Percentiles rank a stretch among this genome's conserved stretches.
phyloP scores from a whole-genome alignment of 2,329 filamentous ascomycete genomes.

The Sclerotiophoma versabilis region DNA sequence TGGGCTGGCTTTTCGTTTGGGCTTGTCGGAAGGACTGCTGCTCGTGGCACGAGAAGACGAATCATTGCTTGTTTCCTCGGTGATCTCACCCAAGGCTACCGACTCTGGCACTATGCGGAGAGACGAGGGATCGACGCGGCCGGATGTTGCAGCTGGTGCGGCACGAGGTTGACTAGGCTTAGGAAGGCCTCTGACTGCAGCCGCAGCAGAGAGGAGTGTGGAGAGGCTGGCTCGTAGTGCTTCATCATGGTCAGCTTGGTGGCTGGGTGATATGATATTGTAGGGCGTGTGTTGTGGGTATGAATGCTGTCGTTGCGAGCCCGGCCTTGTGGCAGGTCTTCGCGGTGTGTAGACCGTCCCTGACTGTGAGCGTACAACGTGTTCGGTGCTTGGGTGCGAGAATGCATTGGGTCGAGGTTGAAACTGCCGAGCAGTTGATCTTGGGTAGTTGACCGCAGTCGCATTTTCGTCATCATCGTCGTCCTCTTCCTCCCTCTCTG shows the following conservation, averaged over 20 bases:
- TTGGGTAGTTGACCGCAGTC: slow-evolving; percentile 75
- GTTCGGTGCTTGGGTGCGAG: slow-evolving; percentile 73
- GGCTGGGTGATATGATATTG: slow-evolving; percentile 75
- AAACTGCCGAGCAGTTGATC: slow-evolving; percentile 66
- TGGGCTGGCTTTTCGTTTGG: slow-evolving; percentile 55
- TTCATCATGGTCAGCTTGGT: slow-evolving; percentile 90
- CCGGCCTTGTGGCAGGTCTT: slow-evolving; percentile 37
- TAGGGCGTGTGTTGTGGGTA: slow-evolving; percentile 62
- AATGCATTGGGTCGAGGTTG: slow-evolving; percentile 92
- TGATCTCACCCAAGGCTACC: slow-evolving; percentile 58
- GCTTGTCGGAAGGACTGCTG: slow-evolving; percentile 46
- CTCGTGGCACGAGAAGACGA: slow-evolving; percentile 38
- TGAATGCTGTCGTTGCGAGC: slow-evolving; percentile 50
- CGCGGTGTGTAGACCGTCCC: slow-evolving; percentile 58
- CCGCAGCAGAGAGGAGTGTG: slow-evolving; percentile 91
- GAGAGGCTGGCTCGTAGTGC: slow-evolving; percentile 92
- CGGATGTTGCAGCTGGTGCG: slow-evolving; percentile 44
- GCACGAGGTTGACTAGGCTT: slow-evolving; percentile 60
- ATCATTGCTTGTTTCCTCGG: slow-evolving; percentile 36
- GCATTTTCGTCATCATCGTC: slow-evolving; percentile 74
- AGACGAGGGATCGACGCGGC: slow-evolving; percentile 58
- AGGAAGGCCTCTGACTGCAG: slow-evolving; percentile 81
- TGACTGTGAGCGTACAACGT: slow-evolving; percentile 49
- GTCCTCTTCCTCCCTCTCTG: slow-evolving; percentile 46
- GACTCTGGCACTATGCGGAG: slow-evolving; percentile 68